phyloP scores from a whole-genome alignment of 2,329 filamentous ascomycete genomes.

The Sporothrix globosa region DNA sequence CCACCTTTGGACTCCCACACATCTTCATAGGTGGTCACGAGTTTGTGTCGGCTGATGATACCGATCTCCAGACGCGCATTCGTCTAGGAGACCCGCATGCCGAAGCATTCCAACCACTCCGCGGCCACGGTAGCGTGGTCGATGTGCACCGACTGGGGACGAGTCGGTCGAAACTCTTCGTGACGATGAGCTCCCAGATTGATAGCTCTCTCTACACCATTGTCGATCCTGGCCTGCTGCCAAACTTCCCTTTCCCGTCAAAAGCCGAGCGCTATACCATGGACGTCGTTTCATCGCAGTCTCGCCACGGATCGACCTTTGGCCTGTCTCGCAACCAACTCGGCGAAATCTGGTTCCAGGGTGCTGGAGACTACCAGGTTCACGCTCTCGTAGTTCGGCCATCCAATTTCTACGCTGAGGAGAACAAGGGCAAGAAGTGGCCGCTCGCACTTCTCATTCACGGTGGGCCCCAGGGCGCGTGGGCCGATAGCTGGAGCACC shows the following conservation, averaged over 20 bases:
- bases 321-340: constrained; percentile 67
- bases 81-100: background rate
- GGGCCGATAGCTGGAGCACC: constrained; percentile 75
- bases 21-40: constrained; percentile 49
- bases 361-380: constrained; percentile 65
- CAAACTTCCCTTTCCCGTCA: constrained; percentile 1
- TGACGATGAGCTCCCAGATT: constrained; percentile 69
- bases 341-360: constrained; percentile 70
- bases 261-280: constrained; percentile 37
- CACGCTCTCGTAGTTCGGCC: constrained; percentile 72
- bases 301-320: constrained; percentile 67
- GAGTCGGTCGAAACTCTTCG: constrained; percentile 54
- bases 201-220: constrained; percentile 73
- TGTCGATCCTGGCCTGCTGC: constrained; percentile 49
- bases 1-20: constrained; percentile 48
- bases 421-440: constrained; percentile 60
- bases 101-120: constrained; percentile 29
- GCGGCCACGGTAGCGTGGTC: constrained; percentile 55
- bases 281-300: constrained; percentile 63
- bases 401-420: constrained; percentile 65
- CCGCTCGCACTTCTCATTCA: constrained; percentile 80
- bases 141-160: constrained; percentile 53
- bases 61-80: background rate
- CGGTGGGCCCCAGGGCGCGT: constrained; percentile 78
- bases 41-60: constrained; percentile 21